These are phyloP conservation scores for Aspergillus bombycis DNA, from an alignment of 2,329 filamentous ascomycete species.

Conservation along the genomic window DNA sequence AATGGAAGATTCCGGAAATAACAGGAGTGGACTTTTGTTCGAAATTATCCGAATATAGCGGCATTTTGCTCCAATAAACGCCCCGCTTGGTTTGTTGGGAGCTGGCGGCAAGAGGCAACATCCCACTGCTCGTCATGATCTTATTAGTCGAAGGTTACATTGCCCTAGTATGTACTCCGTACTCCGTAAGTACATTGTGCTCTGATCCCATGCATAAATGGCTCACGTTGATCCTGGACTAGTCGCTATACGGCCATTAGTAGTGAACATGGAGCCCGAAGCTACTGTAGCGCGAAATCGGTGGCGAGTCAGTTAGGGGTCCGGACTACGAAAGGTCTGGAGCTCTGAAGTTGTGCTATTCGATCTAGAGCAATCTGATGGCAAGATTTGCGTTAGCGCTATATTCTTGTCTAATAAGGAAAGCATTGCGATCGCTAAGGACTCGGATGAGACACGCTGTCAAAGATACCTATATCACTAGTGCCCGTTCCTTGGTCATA, in stretches of 20 bases:
- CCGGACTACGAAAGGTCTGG: neutral
- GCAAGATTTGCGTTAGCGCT: neutral
- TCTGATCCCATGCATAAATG: neutral
- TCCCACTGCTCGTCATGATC: neutral
- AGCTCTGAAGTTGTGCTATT: neutral
- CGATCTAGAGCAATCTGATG: neutral
- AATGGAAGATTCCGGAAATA: neutral
- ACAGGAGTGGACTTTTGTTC: neutral
- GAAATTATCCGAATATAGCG: neutral
- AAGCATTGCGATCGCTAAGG: constrained; percentile 1
- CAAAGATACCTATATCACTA: neutral
- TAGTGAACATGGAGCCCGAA: neutral
- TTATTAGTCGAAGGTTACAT: neutral
- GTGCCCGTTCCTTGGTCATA: neutral
- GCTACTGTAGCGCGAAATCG: neutral
- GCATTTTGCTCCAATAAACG: neutral
- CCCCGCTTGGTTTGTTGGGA: neutral
- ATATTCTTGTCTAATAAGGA: neutral
- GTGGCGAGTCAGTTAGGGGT: neutral
- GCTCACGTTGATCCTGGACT: neutral
- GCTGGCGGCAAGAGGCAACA: neutral
- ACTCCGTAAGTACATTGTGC: neutral
- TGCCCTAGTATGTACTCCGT: neutral
- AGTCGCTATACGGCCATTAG: neutral
- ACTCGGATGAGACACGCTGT: neutral